A percentile compares a stretch with the other conserved stretches of the same genome.
phyloP scores from a whole-genome alignment of 495 filamentous ascomycete species.

The Articulospora tetracladia region DNA sequence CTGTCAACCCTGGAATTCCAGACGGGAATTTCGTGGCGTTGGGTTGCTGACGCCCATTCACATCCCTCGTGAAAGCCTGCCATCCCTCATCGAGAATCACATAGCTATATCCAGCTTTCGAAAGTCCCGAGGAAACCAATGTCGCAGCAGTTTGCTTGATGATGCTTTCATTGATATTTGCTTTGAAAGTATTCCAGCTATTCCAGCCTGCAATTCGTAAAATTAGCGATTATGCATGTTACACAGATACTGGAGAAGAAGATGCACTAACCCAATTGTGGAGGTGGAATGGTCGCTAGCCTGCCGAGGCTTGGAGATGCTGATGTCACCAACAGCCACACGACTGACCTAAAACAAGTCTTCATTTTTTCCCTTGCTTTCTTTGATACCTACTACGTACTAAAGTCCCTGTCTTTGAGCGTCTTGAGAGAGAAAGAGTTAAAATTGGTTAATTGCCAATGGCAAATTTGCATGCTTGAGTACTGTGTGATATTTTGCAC shows the following conservation, averaged over 20 bases:
- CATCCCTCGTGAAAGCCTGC: conserved; percentile 39
- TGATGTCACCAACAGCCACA: background rate
- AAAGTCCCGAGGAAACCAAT: conserved; percentile 45
- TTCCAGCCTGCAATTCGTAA: conserved; percentile 18
- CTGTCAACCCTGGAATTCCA: conserved; percentile 29
- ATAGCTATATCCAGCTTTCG: conserved; percentile 51
- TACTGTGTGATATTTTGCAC: no score
- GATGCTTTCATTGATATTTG: conserved; percentile 30
- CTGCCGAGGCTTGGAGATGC: background rate
- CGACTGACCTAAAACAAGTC: background rate
- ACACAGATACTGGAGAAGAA: background rate
- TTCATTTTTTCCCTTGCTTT: background rate
- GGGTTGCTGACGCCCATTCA: conserved; percentile 28
- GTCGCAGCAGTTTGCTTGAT: conserved; percentile 38
- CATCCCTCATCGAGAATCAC: conserved; percentile 54
- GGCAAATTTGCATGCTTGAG: no score
- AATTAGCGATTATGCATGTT: background rate
- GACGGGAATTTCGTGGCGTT: conserved; percentile 22
- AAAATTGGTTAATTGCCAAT: no score
- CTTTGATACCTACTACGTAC: no score
- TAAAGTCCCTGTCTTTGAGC: no score
- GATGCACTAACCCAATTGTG: conserved; percentile 1
- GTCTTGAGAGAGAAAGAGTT: no score
- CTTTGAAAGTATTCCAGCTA: conserved; percentile 49
- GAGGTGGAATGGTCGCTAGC: background rate